Evolutionary conservation across 441 rosid genomes (phyloP).

Genomic region (Corymbia calophylla): DNA sequence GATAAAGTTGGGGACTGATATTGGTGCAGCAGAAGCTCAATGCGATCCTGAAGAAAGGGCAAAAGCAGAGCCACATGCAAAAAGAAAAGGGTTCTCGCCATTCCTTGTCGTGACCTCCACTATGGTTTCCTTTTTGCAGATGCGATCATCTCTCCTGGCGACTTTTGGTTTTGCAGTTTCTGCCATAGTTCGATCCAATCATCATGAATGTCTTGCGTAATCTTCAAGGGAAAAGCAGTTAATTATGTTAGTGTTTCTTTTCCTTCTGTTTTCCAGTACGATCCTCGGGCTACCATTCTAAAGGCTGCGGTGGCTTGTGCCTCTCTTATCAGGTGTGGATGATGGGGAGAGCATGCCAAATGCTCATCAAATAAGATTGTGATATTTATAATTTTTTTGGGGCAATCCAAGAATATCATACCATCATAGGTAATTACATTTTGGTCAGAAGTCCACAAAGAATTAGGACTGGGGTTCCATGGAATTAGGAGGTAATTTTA

Average conservation of each 20-base stretch:
- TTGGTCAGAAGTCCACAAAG: not conserved
- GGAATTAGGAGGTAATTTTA: not conserved
- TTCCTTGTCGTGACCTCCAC: not conserved
- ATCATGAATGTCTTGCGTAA: not conserved
- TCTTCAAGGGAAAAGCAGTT: not conserved
- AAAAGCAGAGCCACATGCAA: constrained; percentile 19
- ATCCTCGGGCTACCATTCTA: not conserved
- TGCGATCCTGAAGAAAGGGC: constrained; percentile 3
- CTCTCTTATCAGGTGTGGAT: not conserved
- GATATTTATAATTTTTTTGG: not conserved
- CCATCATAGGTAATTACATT: not conserved
- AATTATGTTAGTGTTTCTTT: not conserved
- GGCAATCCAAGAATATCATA: not conserved
- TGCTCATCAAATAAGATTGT: not conserved
- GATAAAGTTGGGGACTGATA: not conserved
- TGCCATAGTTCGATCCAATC: not conserved
- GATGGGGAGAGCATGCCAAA: not conserved
- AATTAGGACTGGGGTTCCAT: not conserved
- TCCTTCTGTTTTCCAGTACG: not conserved
- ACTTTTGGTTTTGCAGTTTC: not conserved
- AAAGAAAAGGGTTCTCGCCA: not conserved
- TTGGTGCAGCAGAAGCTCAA: constrained; percentile 5
- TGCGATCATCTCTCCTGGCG: not conserved
- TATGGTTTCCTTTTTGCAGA: not conserved
- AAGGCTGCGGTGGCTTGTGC: not conserved